These are phyloP conservation scores for Myriosclerotinia duriaeana DNA, from an alignment of 2,329 filamentous ascomycete species.

Conservation along the genomic window DNA sequence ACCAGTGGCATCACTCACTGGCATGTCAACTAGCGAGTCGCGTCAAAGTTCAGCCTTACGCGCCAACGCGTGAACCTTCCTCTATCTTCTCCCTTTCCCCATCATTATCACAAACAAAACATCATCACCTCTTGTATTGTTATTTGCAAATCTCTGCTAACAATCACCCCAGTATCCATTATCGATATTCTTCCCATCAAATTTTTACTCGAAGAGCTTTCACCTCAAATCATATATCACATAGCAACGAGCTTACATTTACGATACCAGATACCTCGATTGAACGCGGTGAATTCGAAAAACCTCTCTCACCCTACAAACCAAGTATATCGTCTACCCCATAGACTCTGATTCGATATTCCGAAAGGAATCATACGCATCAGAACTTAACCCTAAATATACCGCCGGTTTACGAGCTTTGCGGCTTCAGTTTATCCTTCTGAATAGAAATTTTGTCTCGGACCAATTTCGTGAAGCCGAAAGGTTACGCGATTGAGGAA, in stretches of 20 bases:
- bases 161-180: constrained; percentile 8
- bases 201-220: constrained; percentile 27
- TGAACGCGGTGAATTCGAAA: constrained; percentile 28
- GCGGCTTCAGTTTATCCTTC: constrained; percentile 65
- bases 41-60: constrained; percentile 5
- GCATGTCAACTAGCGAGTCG: constrained; percentile 3
- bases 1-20: too few relatives aligned
- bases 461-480: constrained; percentile 38
- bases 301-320: constrained; percentile 51
- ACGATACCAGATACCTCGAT: constrained; percentile 32
- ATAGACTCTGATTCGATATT: constrained; percentile 77
- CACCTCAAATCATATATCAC: constrained; percentile 28
- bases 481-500: constrained; percentile 54
- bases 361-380: constrained; percentile 66
- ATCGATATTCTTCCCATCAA: constrained; percentile 25
- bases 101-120: constrained; percentile 6
- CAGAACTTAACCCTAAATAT: constrained; percentile 98
- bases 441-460: constrained; percentile 56
- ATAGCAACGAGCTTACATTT: constrained; percentile 34
- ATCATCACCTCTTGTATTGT: constrained; percentile 33
- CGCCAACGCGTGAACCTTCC: constrained; percentile 1
- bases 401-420: constrained; percentile 70
- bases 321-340: constrained; percentile 71
- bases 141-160: constrained; percentile 31
- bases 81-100: neutral